Percentiles rank a stretch among this genome's conserved stretches.
These are phyloP conservation scores for Talaromyces atroroseus DNA, from an alignment of 2,329 filamentous ascomycete species.

Conservation along the genomic window DNA sequence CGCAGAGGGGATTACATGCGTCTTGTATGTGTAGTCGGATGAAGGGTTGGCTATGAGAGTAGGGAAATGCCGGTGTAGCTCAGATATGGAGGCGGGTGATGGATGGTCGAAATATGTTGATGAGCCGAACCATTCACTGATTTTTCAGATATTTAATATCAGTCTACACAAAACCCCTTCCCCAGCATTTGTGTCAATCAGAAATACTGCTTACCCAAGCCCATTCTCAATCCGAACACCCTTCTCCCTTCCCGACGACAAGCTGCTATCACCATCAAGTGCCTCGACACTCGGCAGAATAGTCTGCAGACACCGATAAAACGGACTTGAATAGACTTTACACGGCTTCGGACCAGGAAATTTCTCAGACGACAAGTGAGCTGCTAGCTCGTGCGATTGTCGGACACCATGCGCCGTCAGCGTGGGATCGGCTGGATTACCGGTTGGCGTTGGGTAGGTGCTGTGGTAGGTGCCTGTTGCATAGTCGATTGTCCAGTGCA, in stretches of 20 bases:
- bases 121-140: constrained; percentile 83
- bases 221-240: constrained; percentile 49
- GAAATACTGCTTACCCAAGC: constrained; percentile 39
- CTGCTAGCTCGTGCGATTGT: constrained; percentile 72
- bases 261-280: constrained; percentile 14
- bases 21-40: constrained; percentile 45
- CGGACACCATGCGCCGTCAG: constrained; percentile 80
- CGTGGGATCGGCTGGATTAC: constrained; percentile 79
- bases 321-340: constrained; percentile 73
- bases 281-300: constrained; percentile 58
- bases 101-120: constrained; percentile 78
- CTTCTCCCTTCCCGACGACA: constrained; percentile 22
- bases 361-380: constrained; percentile 25
- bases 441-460: constrained; percentile 72
- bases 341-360: constrained; percentile 36
- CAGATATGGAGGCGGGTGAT: constrained; percentile 59
- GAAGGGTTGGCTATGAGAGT: constrained; percentile 46
- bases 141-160: background rate
- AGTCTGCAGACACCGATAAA: constrained; percentile 83
- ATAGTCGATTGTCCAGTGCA: constrained; percentile 81
- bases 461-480: constrained; percentile 72
- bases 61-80: constrained; percentile 62
- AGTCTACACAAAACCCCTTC: background rate
- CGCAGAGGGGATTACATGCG: constrained; percentile 61
- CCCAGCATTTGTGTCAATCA: background rate